A percentile compares a stretch with the other conserved stretches of the same genome.
Evolutionary conservation across 1,284 basidiomycete species (phyloP).

Genomic region (Boletus semigastroideus): DNA sequence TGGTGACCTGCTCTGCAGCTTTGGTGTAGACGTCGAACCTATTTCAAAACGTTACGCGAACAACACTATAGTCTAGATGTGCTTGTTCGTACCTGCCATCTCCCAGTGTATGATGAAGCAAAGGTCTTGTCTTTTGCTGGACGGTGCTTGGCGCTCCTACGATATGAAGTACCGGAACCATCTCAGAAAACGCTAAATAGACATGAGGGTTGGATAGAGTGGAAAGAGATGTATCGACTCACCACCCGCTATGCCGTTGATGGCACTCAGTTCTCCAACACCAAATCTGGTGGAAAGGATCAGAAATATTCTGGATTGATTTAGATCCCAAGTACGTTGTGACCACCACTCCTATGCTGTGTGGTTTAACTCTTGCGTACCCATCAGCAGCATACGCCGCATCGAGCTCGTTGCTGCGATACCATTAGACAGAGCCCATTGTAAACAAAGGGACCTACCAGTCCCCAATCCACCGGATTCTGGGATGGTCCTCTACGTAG

Average conservation of each 20-base stretch:
- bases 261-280: slow-evolving; percentile 85
- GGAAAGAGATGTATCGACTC: slow-evolving; percentile 1
- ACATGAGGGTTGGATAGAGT: background rate
- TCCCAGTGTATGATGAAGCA: slow-evolving; percentile 87
- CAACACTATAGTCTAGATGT: background rate
- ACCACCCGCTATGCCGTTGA: slow-evolving; percentile 79
- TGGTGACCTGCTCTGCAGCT: slow-evolving; percentile 76
- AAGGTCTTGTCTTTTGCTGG: slow-evolving; percentile 67
- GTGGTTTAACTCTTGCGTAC: slow-evolving; percentile 82
- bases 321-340: slow-evolving; percentile 58
- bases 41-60: slow-evolving; percentile 6
- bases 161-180: slow-evolving; percentile 90
- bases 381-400: slow-evolving; percentile 94
- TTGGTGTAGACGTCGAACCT: slow-evolving; percentile 79
- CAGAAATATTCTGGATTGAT: background rate
- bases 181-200: slow-evolving; percentile 73
- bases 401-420: slow-evolving; percentile 77
- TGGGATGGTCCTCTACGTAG: slow-evolving; percentile 79
- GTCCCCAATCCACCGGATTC: slow-evolving; percentile 88
- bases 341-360: slow-evolving; percentile 69
- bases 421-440: background rate
- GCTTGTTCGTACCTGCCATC: slow-evolving; percentile 57
- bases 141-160: slow-evolving; percentile 82
- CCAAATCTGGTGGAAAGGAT: slow-evolving; percentile 66
- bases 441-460: slow-evolving; percentile 48